phyloP scores from a whole-genome alignment of 2,329 filamentous ascomycete species.

The Botryotinia calthae region DNA sequence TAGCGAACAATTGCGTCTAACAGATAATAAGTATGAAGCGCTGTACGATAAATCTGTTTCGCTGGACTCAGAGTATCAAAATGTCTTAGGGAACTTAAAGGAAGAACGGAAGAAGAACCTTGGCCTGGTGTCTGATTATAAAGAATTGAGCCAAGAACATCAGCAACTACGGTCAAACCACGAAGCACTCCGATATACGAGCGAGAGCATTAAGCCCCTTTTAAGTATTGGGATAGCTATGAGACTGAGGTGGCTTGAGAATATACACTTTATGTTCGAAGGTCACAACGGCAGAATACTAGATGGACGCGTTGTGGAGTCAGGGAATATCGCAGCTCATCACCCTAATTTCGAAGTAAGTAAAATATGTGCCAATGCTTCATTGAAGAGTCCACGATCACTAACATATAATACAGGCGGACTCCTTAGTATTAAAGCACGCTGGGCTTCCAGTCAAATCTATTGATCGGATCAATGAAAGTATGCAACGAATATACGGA shows the following conservation, averaged over 20 bases:
- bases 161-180: not conserved
- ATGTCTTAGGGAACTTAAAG: not conserved
- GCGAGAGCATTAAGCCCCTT: not conserved
- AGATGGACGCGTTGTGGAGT: not conserved
- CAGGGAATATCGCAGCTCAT: not conserved
- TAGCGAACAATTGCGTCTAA: not conserved
- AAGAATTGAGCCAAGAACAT: not conserved
- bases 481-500: not conserved
- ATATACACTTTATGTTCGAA: not conserved
- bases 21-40: not conserved
- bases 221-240: not conserved
- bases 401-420: not conserved
- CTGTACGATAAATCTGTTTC: not conserved
- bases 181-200: not conserved
- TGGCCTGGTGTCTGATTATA: not conserved
- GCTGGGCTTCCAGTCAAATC: not conserved
- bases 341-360: not conserved
- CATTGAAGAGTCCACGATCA: not conserved
- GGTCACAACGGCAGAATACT: not conserved
- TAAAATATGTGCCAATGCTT: not conserved
- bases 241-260: not conserved
- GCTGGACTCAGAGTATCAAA: not conserved
- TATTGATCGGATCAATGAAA: not conserved
- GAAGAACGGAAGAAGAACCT: not conserved
- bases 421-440: not conserved